Evolutionary conservation across 169 alveolate genomes (phyloP), one percentile per base, ranked within the genome.

Genomic region (Cryptosporidium andersoni): DNA sequence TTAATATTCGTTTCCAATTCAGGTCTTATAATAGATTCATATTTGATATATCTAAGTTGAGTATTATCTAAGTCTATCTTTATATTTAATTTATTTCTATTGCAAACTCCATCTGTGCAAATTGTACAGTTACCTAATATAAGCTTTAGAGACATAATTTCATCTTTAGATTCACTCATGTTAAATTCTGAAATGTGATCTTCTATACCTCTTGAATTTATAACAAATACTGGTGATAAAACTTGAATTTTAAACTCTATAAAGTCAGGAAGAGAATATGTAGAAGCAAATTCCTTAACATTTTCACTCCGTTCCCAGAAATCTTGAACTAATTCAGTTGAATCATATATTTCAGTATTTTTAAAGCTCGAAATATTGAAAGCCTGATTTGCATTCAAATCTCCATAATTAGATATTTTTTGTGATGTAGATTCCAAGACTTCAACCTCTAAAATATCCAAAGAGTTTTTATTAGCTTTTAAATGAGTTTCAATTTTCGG

Each of bases 161-260:
- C 40, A 2, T 42, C 85, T 25, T 42, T 9, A 25, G 0, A 25
- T 25, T 25, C 25, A 12, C 12, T 12, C 56, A 51, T n/a, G 1
- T 51, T 51, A 12, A 51, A 0, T 51, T 51, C 12, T 51, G 25
- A 25, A 25, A 25, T 25, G 25, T 25, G 25, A n/a, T 67, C 53
- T 9, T 67, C 82, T 58, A 56, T 58, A 43, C 60, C 67, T 43
- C 52, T 74, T 11, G 52, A 74, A n/a, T 58, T 34, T 14, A 74
- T 74, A 12, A 58, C 74, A 58, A 74, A 56, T 56, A 74, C 51
- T 14, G 85, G 85, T 4, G 85, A 74, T 39, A 55, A 74, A 45
- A 74, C 60, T n/a, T 74, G 64, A n/a, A 74, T 74, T 58, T 74
- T 68, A 58, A 74, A 74, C 9, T 74, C 62, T n/a, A 74, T 56